Percentiles rank a stretch among this genome's conserved stretches.
phyloP scores from a whole-genome alignment of 2,329 filamentous ascomycete genomes.

The Helminthosporium solani region DNA sequence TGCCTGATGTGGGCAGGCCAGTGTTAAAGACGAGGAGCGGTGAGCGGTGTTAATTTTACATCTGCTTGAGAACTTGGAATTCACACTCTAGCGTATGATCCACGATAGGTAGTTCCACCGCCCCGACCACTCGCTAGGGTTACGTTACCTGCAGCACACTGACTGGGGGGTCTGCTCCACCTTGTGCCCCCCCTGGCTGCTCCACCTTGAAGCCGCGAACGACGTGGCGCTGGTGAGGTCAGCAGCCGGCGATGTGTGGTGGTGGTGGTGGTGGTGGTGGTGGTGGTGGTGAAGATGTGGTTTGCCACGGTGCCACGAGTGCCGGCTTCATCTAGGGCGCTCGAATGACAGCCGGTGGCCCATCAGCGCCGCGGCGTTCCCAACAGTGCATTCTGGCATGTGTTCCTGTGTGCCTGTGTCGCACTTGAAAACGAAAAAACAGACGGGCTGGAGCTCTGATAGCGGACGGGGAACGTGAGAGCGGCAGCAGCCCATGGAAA shows the following conservation, averaged over 20 bases:
- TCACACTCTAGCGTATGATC: constrained; percentile 14
- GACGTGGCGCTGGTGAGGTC: constrained; percentile 26
- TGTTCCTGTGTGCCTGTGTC: constrained; percentile 14
- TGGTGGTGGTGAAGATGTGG: constrained; percentile 3
- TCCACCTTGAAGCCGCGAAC: constrained; percentile 15
- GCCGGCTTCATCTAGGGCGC: not conserved
- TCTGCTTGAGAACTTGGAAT: constrained; percentile 16
- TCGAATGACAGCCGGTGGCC: constrained; percentile 11
- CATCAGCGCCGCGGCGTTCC: constrained; percentile 9
- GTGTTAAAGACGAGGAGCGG: constrained; percentile 5
- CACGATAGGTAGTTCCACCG: constrained; percentile 21
- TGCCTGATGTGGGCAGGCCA: constrained; percentile 2
- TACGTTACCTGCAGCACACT: constrained; percentile 21
- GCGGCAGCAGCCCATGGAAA: constrained; percentile 16
- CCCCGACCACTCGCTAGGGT: constrained; percentile 17
- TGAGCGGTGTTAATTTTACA: constrained; percentile 21
- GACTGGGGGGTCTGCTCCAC: constrained; percentile 4
- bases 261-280: not conserved
- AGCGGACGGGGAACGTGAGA: constrained; percentile 17
- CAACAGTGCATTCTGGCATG: constrained; percentile 2
- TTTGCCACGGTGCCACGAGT: not conserved
- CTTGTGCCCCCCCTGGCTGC: constrained; percentile 14
- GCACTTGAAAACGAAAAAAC: constrained; percentile 16
- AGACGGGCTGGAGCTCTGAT: constrained; percentile 22
- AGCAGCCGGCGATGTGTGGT: constrained; percentile 11